These are phyloP conservation scores for Rosa hybrid DNA, from an alignment of 331 rosid genomes.

Conservation along the genomic window DNA sequence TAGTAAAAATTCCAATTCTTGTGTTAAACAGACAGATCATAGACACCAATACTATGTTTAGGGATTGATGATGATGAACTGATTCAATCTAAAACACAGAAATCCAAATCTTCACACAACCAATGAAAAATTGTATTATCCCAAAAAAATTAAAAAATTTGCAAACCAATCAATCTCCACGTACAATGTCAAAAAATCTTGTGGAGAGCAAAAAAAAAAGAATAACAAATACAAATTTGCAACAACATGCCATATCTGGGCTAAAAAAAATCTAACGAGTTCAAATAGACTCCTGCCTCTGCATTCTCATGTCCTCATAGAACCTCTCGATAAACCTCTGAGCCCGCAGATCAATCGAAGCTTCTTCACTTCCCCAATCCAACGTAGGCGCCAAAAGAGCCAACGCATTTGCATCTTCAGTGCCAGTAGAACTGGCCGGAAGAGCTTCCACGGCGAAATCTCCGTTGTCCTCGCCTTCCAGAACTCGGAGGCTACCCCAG, in stretches of 20 bases:
- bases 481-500: conserved; percentile 32
- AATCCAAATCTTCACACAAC: conserved; percentile 1
- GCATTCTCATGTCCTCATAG: conserved; percentile 62
- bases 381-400: conserved; percentile 33
- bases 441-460: conserved; percentile 37
- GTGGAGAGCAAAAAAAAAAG: conserved; percentile 34
- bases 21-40: not conserved
- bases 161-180: conserved; percentile 29
- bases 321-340: conserved; percentile 66
- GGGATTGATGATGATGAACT: conserved; percentile 1
- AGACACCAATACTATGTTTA: not conserved
- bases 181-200: conserved; percentile 18
- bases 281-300: conserved; percentile 43
- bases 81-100: not conserved
- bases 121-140: not conserved
- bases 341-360: conserved; percentile 64
- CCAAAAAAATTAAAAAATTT: not conserved
- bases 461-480: conserved; percentile 18
- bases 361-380: conserved; percentile 49
- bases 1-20: not conserved
- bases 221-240: not conserved
- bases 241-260: not conserved
- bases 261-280: not conserved
- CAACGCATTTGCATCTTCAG: conserved; percentile 16
- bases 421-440: conserved; percentile 17